phyloP scores from a whole-genome alignment of 2,329 filamentous ascomycete genomes.

The Fusarium nelsonii region DNA sequence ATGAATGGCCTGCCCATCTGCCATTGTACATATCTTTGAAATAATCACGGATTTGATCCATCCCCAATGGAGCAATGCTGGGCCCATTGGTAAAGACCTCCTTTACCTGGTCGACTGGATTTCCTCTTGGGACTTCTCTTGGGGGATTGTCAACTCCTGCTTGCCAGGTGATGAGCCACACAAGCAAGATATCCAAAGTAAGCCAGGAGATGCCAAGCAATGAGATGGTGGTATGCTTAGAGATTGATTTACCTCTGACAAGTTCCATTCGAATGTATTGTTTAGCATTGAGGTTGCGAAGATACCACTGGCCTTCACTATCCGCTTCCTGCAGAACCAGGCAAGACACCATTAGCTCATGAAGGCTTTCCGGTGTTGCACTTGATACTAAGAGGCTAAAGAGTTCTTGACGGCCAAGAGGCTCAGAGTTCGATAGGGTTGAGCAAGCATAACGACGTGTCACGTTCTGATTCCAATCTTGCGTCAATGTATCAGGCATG shows the following conservation, averaged over 20 bases:
- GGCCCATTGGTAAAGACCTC: neutral
- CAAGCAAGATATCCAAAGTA: neutral
- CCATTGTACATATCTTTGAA: neutral
- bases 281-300: neutral
- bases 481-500: neutral
- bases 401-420: neutral
- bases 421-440: no score
- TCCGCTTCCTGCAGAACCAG: neutral
- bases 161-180: slow-evolving; percentile 1
- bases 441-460: neutral
- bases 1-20: neutral
- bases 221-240: neutral
- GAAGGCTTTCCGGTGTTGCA: neutral
- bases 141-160: neutral
- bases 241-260: neutral
- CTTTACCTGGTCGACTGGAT: neutral
- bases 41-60: neutral
- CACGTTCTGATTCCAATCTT: neutral
- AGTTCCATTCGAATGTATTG: neutral
- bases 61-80: no score
- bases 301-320: neutral
- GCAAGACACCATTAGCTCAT: neutral
- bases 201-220: neutral
- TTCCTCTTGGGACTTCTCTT: neutral
- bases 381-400: neutral